phyloP scores from a whole-genome alignment of 2,329 filamentous ascomycete species.

The Drechslerella coelobrocha region DNA sequence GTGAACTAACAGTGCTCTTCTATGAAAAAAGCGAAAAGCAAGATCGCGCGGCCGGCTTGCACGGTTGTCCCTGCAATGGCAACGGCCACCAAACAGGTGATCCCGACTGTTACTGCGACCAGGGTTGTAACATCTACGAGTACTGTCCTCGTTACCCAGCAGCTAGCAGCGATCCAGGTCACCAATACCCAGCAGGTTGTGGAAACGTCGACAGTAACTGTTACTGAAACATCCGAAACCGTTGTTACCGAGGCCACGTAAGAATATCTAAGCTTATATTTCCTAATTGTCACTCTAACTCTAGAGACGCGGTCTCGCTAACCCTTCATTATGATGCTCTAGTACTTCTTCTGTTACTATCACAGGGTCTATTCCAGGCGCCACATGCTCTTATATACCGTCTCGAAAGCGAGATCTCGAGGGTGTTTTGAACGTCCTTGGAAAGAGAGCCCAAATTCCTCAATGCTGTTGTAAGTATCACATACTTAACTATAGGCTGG shows the following conservation, averaged over 20 bases:
- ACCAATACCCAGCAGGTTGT: conserved; percentile 16
- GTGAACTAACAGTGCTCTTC: too few relatives aligned
- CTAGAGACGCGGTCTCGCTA: not conserved
- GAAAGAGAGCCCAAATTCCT: conserved; percentile 23
- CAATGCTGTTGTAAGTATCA: conserved; percentile 36
- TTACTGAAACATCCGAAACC: conserved; percentile 14
- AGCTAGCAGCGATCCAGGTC: not conserved
- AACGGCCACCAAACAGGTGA: conserved; percentile 23
- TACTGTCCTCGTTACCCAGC: not conserved
- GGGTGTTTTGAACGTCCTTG: not conserved
- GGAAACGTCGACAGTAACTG: conserved; percentile 1
- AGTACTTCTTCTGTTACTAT: conserved; percentile 8
- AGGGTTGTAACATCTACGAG: conserved; percentile 4
- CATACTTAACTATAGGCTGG: not conserved
- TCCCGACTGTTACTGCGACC: conserved; percentile 14
- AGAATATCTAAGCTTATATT: not conserved
- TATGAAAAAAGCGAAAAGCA: too few relatives aligned
- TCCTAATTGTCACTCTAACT: not conserved
- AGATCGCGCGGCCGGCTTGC: conserved; percentile 34
- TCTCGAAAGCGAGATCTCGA: not conserved
- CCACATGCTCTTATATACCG: not conserved
- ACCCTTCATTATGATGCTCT: not conserved
- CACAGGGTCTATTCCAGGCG: not conserved
- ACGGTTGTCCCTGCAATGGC: conserved; percentile 11
- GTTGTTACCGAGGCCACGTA: conserved; percentile 15